These are phyloP conservation scores for Epichloe scottii DNA, from an alignment of 2,329 filamentous ascomycete genomes.

Conservation along the genomic window DNA sequence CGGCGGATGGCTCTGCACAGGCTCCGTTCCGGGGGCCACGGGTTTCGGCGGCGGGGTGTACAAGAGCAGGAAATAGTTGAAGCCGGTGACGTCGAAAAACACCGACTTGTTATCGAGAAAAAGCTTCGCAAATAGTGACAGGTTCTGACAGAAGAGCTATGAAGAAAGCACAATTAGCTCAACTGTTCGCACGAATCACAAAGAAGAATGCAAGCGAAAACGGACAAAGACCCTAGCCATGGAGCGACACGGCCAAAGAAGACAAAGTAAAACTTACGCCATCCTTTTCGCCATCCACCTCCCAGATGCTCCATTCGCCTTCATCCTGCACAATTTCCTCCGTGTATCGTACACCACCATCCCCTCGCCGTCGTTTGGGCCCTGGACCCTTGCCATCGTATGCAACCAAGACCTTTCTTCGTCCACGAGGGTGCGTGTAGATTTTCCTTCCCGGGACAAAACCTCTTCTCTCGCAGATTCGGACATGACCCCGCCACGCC, in stretches of 20 bases:
- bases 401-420: constrained; percentile 26
- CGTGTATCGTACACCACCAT: constrained; percentile 23
- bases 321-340: constrained; percentile 41
- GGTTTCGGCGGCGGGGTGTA: constrained; percentile 40
- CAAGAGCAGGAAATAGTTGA: constrained; percentile 88
- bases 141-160: constrained; percentile 80
- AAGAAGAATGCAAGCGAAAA: neutral
- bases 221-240: too few relatives aligned
- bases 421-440: constrained; percentile 49
- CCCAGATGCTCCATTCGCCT: constrained; percentile 76
- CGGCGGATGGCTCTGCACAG: constrained; percentile 9
- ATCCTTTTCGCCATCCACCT: constrained; percentile 81
- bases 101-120: constrained; percentile 98
- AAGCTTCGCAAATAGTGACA: constrained; percentile 91
- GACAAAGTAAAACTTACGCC: constrained; percentile 36
- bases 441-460: constrained; percentile 56
- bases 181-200: neutral
- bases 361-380: constrained; percentile 25
- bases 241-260: too few relatives aligned
- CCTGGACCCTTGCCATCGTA: constrained; percentile 19
- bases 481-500: constrained; percentile 45
- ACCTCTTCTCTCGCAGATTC: constrained; percentile 39
- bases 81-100: constrained; percentile 90
- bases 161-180: neutral
- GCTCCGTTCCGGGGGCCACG: constrained; percentile 4